Base-by-base conservation (phyloP, 2,329 filamentous ascomycete genomes). In the Colletotrichum sojae region DNA sequence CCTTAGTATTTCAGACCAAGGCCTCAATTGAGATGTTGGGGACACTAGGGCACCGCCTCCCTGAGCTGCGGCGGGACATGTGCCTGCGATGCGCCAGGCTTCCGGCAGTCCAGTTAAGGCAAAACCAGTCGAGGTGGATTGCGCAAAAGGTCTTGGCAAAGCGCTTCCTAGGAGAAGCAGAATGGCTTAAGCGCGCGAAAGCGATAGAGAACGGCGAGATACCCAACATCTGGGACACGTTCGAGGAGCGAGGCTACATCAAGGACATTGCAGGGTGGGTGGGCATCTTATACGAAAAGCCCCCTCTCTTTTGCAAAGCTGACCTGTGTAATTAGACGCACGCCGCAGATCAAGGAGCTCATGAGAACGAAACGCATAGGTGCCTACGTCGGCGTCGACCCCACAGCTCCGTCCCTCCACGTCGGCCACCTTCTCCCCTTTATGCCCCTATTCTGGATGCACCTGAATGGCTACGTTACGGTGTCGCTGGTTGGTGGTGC, bases 401-500 rank as follows among this genome's bases (percentile, higher is more conserved):
- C 94, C 5, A 96, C 94, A 0, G 93, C 92, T 15, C 84, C 89
- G 64, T 96, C 93, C 2, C 83, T 96, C 68, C 94, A 97, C 75
- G 84, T 96, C 54, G 94, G 94, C 67, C 93, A 97, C 76, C 84
- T 97, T 6, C 83, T 96, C 15, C 92, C 94, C 22, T 84, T 95
- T 63, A 96, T 96, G 93, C 89, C 92, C 16, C 83, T 95, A 25
- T 94, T 94, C 81, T 95, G 93, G 91, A 88, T 95, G 83, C 94
- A 94, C 81, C 84, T 94, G 72, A 85, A 94, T 76, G 93, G 94
- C 25, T 91, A 91, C 77, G 84, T 88, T 39, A 86, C 91, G 27
- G 83, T 92, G 57, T 90, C 88, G 46, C 83, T 96, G 64, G 78
- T 94, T 66, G 92, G 92, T 54, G 91, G 92, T 73, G 90, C 92